Evolutionary conservation across 2,329 filamentous ascomycete genomes (phyloP), one percentile per base, ranked within the genome.

Genomic region (Alternaria ethzedia): DNA sequence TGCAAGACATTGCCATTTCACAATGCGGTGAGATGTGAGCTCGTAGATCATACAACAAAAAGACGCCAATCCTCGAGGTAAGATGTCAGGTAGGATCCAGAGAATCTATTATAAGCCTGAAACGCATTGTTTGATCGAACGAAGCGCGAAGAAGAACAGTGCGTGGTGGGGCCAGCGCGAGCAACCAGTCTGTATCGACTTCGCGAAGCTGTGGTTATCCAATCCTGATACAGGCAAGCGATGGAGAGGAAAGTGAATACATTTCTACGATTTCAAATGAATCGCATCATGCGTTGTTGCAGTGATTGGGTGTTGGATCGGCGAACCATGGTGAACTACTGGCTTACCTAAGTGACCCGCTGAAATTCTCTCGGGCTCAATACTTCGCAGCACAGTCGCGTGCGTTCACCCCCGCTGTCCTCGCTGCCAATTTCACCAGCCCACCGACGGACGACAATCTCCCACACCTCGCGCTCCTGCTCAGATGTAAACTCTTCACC

Each of bases 1-100:
- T 91, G 70, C 83, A 95, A 78, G 94, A 97, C 76, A 90, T 98
- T 3, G 87, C 89, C 13, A 90, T 99, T 75, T 85, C 89, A 10
- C 90, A 96, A 83, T 97, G 95, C 76, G 96, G 96, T 28, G 94
- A 98, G 86, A 97, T 98, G 94, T 98, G 67, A 77, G 51, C 28
- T 26, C 10, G 32, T 23, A 54, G 13, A 44, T 54, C 32, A 45
- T 21, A 20, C 21, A 21, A 15, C 25, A 28, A 30, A 50, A 41
- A 41, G 15, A 17, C n/a, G 9, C 36, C 36, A 41, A 2, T 17
- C 30, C 13, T 12, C 15, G 28, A 52, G 30, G 30, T 41, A 25
- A 41, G 13, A 25, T 25, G 12, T 36, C 28, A 52, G 49, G 20
- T 36, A 23, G 32, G 11, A 25, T 52, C 5, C 25, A 30, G 13